Percentiles rank a stretch among this genome's conserved stretches.
Conservation (phyloP, 2,329 filamentous ascomycete species). For the Aspergillus hortae region DNA sequence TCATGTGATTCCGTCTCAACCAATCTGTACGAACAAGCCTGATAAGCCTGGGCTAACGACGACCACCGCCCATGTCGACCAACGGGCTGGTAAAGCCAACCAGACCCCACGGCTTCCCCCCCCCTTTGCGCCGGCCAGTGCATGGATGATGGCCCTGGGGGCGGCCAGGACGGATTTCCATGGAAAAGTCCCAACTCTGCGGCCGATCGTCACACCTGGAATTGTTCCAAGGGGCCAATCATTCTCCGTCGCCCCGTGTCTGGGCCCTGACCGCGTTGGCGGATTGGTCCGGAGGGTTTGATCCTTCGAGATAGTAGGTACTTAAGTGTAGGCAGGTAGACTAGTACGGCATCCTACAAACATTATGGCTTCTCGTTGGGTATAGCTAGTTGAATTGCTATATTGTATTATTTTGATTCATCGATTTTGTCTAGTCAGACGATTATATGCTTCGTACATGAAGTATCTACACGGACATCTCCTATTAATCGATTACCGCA, state of each 20-base stretch:
- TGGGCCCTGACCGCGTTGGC: neutral
- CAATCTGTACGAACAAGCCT: neutral
- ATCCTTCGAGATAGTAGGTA: too few relatives aligned
- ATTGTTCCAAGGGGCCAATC: slow-evolving; percentile 18
- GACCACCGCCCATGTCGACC: neutral
- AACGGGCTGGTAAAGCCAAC: neutral
- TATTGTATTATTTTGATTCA: too few relatives aligned
- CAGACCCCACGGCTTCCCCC: neutral
- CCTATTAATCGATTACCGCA: too few relatives aligned
- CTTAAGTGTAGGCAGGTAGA: too few relatives aligned
- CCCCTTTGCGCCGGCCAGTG: neutral
- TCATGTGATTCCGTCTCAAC: too few relatives aligned
- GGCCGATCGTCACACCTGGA: slow-evolving; percentile 24
- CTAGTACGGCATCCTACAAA: too few relatives aligned
- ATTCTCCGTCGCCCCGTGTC: slow-evolving; percentile 9
- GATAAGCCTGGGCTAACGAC: neutral
- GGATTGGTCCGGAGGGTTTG: slow-evolving; percentile 11
- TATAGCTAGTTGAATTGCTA: too few relatives aligned
- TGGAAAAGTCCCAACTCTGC: slow-evolving; percentile 16
- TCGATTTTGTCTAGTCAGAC: too few relatives aligned
- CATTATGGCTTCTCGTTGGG: too few relatives aligned
- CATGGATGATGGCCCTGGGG: slow-evolving; percentile 3
- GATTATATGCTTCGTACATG: too few relatives aligned
- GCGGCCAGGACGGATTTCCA: slow-evolving; percentile 10
- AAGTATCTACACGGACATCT: too few relatives aligned